Evolutionary conservation across 805 yeast genomes (phyloP), one percentile per base, ranked within the genome.

Genomic region (Kodamaea fukazawae): DNA sequence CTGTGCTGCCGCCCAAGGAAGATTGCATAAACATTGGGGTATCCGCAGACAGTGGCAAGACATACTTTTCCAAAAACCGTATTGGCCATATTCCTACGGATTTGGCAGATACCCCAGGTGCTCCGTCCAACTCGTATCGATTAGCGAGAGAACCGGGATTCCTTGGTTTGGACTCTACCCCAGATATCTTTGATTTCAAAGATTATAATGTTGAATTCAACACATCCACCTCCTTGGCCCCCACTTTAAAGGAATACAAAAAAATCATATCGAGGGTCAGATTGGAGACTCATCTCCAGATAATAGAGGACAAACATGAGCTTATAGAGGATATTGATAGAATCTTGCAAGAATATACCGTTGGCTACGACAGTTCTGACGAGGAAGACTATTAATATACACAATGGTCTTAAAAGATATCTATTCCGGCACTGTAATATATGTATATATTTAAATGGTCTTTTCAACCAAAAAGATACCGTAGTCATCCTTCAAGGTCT

Each of bases 401-500:
- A 9, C 32, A 29, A 8, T 9, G 18, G 12, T 12, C 32, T 18
- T 13, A 29, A 8, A 29, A 29, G 26, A 10, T 7, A 23, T 7
- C 26, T 10, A 23, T 23, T 23, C 26, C 10, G 26, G 7, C 26
- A 7, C 10, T 23, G 7, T 7, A 23, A 23, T 23, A 7, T 23
- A 23, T 10, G 7, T 23, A 23, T 7, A 23, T 23, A 20, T 14
- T 11, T 37, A 37, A 31, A 37, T 16, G 10, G 40, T 37, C 40
- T 37, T 37, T 73, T 93, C 99, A 48, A 79, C 79, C 67, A 91
- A 75, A 76, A 67, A 88, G 54, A 93, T 90, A 46, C 85, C 86
- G 65, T 88, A 86, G 47, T 86, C 83, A 38, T 87, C 95, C 78
- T 89, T 89, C 71, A 93, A 79, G 55, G 83, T 81, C 70, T 88